Evolutionary conservation across 1,139 yeast genomes (phyloP).

Genomic region (Pneumocystis wakefieldiae): DNA sequence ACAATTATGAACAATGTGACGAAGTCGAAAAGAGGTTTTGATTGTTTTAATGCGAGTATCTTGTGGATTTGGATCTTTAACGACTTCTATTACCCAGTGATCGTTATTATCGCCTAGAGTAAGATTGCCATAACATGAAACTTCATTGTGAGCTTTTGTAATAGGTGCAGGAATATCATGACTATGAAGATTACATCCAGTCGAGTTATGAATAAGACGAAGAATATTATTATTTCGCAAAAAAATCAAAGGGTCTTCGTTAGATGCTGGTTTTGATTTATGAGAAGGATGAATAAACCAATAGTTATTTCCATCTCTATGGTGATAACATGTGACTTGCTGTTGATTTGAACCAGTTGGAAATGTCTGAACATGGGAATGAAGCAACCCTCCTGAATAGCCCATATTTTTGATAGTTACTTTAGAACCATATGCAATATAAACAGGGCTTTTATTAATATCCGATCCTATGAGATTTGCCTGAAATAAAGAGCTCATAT

Average conservation of each 20-base stretch:
- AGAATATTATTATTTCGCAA: slow-evolving; percentile 60
- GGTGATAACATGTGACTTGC: slow-evolving; percentile 88
- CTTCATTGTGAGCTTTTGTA: slow-evolving; percentile 50
- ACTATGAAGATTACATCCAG: slow-evolving; percentile 84
- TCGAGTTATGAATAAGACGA: slow-evolving; percentile 62
- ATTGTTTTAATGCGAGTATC: slow-evolving; percentile 60
- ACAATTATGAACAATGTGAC: slow-evolving; percentile 54
- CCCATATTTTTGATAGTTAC: slow-evolving; percentile 84
- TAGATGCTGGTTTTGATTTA: slow-evolving; percentile 34
- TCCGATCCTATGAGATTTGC: slow-evolving; percentile 74
- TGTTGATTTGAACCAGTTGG: slow-evolving; percentile 96
- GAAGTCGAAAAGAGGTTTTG: slow-evolving; percentile 71
- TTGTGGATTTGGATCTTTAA: slow-evolving; percentile 55
- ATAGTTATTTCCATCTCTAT: slow-evolving; percentile 79
- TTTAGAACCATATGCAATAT: slow-evolving; percentile 62
- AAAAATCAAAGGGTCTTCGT: slow-evolving; percentile 33
- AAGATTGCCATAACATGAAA: slow-evolving; percentile 81
- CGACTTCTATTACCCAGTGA: slow-evolving; percentile 83
- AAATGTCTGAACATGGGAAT: slow-evolving; percentile 83
- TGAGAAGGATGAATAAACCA: slow-evolving; percentile 71
- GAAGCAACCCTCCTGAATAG: slow-evolving; percentile 78
- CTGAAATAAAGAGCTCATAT: slow-evolving; percentile 93
- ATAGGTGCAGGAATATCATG: slow-evolving; percentile 74
- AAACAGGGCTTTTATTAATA: slow-evolving; percentile 79
- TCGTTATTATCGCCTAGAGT: slow-evolving; percentile 83